Evolutionary conservation across 768 basidiomycete species (phyloP), one percentile per base, ranked within the genome.

Genomic region (Tephrocybe sp.): DNA sequence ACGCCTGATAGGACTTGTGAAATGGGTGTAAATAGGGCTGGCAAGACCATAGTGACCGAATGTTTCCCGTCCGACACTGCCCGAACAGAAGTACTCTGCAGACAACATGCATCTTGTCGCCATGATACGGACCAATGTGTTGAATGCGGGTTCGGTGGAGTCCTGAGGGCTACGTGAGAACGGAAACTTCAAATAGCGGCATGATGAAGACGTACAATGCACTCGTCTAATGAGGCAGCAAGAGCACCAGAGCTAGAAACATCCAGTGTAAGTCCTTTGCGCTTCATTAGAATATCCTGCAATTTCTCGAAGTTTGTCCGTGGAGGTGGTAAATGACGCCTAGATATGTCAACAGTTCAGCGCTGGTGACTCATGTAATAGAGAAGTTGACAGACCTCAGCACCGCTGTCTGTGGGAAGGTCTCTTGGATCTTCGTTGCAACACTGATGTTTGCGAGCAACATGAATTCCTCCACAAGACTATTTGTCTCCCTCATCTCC

Each of bases 11-110:
- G 97, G 97, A 63, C 93, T 95, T 33, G 95, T 97, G 63, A 98
- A 98, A 65, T 98, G 97, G 0, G 97, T 99, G 64, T 98, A 99
- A 48, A 99, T 99, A 0, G 89, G 80, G 63, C 83, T 94, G 0
- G 97, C 97, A n/a, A 99, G 79, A 33, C 97, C 97, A 64, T 99
- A 99, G 66, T 98, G 97, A 2, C 90, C 88, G 63, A 97, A 99
- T 0, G 92, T 86, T 55, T 97, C 94, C 42, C 86, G 81, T 0
- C 86, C 82, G 2, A 97, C 93, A 57, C 92, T 94, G 8, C 97
- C 95, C 0, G 94, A 90, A 64, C 90, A 92, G 71, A 98, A 97
- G 66, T 99, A 99, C 65, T 99, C 97, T 16, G 97, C 97, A 0
- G 94, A 86, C 21, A 97, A 76, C 97, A 99, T 99, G 65, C 97